These are phyloP conservation scores for Gymnopilus junonius DNA, from an alignment of 768 basidiomycete species.

Conservation along the genomic window DNA sequence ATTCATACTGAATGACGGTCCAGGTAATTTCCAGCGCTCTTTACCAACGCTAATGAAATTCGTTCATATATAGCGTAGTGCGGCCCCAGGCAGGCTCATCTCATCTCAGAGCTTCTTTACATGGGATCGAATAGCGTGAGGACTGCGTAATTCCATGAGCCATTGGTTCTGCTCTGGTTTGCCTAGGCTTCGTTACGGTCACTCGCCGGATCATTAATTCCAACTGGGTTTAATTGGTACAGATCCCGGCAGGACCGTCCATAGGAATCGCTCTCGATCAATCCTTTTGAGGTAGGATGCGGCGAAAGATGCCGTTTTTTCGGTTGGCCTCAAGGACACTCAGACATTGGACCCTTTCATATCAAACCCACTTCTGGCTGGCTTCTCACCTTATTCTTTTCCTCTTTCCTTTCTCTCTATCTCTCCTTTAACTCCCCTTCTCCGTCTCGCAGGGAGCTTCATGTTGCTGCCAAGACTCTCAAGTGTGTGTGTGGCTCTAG, in stretches of 20 bases:
- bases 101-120: background rate
- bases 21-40: background rate
- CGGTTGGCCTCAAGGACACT: background rate
- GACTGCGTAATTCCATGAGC: background rate
- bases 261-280: background rate
- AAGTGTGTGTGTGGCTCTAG: conserved; percentile 49
- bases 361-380: background rate
- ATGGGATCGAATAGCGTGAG: background rate
- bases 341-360: background rate
- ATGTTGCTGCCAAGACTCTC: conserved; percentile 31
- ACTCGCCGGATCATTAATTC: background rate
- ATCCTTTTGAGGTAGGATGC: conserved; percentile 14
- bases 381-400: background rate
- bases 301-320: conserved; percentile 13
- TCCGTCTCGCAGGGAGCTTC: background rate
- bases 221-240: conserved; percentile 6
- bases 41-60: too few relatives aligned
- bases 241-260: background rate
- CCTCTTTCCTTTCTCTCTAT: background rate
- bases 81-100: background rate
- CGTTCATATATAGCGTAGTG: background rate
- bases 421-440: background rate
- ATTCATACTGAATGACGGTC: background rate
- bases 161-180: background rate
- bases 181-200: background rate